A percentile compares a stretch with the other conserved stretches of the same genome.
phyloP scores from a whole-genome alignment of 2,329 filamentous ascomycete genomes.

The Davidsoniella virescens region DNA sequence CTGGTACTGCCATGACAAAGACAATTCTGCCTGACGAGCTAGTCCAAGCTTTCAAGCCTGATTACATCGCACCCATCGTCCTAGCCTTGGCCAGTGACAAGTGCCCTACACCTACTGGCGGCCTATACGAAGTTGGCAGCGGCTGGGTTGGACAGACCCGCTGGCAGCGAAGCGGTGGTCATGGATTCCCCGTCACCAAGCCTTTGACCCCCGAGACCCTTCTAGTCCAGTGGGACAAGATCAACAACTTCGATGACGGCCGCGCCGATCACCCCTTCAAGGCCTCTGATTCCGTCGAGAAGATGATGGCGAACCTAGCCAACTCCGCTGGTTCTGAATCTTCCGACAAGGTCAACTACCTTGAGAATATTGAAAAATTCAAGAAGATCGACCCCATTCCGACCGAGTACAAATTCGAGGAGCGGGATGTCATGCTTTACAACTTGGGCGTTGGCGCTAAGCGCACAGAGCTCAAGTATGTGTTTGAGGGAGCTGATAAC shows the following conservation, averaged over 20 bases:
- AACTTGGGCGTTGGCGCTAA: constrained; percentile 90
- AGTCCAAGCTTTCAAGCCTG: constrained; percentile 97
- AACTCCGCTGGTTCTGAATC: constrained; percentile 52
- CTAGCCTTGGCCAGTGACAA: constrained; percentile 73
- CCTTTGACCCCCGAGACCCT: constrained; percentile 75
- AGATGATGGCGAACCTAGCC: constrained; percentile 64
- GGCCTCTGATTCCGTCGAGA: constrained; percentile 59
- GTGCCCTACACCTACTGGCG: constrained; percentile 69
- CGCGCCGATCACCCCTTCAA: constrained; percentile 76
- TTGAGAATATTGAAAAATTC: constrained; percentile 60
- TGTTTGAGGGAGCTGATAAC: constrained; percentile 79
- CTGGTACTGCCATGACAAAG: constrained; percentile 86
- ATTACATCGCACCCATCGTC: constrained; percentile 90
- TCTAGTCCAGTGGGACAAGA: constrained; percentile 55
- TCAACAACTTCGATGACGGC: constrained; percentile 75
- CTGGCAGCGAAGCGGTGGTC: constrained; percentile 84
- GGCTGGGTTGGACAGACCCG: constrained; percentile 85
- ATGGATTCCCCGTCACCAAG: constrained; percentile 80
- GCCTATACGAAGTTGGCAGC: constrained; percentile 85
- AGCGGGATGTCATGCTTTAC: constrained; percentile 85
- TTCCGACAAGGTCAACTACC: constrained; percentile 41
- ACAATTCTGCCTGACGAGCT: constrained; percentile 93
- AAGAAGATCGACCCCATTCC: constrained; percentile 54
- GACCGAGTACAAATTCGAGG: constrained; percentile 66
- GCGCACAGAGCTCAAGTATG: constrained; percentile 68